A percentile compares a stretch with the other conserved stretches of the same genome.
phyloP scores from a whole-genome alignment of 441 rosid genomes.

The Mallotus repandus region DNA sequence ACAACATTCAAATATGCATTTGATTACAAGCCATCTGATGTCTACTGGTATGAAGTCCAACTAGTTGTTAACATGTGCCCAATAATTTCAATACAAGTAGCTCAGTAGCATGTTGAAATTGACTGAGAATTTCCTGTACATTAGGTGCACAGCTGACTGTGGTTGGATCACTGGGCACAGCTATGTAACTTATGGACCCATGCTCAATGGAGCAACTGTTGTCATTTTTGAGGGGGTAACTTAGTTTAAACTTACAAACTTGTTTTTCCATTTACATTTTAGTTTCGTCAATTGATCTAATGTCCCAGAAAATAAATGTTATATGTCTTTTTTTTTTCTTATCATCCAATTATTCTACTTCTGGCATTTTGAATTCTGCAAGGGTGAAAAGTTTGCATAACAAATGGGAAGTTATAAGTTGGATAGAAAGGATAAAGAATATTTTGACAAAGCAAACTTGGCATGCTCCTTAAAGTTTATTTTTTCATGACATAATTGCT shows the following conservation, averaged over 20 bases:
- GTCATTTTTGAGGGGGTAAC: slow-evolving; percentile 95
- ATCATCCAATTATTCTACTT: not conserved
- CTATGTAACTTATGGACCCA: slow-evolving; percentile 94
- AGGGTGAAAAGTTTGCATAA: not conserved
- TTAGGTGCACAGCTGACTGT: slow-evolving; percentile 99
- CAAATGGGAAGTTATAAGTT: not conserved
- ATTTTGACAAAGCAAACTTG: not conserved
- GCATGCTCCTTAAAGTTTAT: slow-evolving; percentile 2
- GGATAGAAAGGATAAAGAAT: not conserved
- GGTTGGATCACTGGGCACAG: slow-evolving; percentile 99
- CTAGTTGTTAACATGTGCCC: slow-evolving; percentile 18
- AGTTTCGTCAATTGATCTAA: slow-evolving; percentile 10
- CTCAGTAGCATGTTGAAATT: not conserved
- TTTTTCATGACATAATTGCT: not conserved
- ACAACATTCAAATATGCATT: slow-evolving; percentile 97
- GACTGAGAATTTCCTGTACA: slow-evolving; percentile 23
- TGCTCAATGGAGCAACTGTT: slow-evolving; percentile 90
- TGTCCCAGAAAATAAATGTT: slow-evolving; percentile 1
- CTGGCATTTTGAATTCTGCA: slow-evolving; percentile 8
- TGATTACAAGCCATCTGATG: slow-evolving; percentile 86
- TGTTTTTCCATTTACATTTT: not conserved
- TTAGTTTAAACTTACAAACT: slow-evolving; percentile 1
- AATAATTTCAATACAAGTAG: slow-evolving; percentile 14
- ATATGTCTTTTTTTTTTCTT: no score
- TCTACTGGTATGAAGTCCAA: slow-evolving; percentile 67